Evolutionary conservation across 306 rosid species (phyloP).

Genomic region (Astragalus glycyphyllos): DNA sequence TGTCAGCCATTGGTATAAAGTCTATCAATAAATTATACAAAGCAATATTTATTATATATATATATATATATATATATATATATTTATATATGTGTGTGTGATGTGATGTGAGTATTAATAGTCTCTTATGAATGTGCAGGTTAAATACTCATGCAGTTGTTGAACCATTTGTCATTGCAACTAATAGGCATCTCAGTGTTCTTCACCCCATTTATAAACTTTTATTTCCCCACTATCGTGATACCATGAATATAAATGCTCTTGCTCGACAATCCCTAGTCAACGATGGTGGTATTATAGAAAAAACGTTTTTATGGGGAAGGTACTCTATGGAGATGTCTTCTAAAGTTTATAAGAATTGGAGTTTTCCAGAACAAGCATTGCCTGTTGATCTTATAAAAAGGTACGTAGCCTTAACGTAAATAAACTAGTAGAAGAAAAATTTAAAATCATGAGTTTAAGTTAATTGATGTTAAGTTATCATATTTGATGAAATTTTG

Average conservation of each 20-base stretch:
- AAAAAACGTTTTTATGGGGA: slow-evolving; percentile 43
- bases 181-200: slow-evolving; percentile 44
- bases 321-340: slow-evolving; percentile 50
- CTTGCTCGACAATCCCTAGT: slow-evolving; percentile 39
- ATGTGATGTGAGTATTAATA: neutral
- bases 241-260: slow-evolving; percentile 50
- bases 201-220: slow-evolving; percentile 48
- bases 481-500: neutral
- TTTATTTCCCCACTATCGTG: slow-evolving; percentile 49
- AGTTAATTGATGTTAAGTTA: neutral
- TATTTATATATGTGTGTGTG: no score
- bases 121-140: slow-evolving; percentile 46
- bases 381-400: slow-evolving; percentile 48
- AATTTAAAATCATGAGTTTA: no score
- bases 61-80: no score
- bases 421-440: neutral
- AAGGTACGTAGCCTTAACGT: slow-evolving; percentile 36
- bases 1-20: slow-evolving; percentile 62
- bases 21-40: neutral
- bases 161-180: slow-evolving; percentile 59
- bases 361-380: slow-evolving; percentile 45
- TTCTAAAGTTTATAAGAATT: slow-evolving; percentile 39
- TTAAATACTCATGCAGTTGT: slow-evolving; percentile 73
- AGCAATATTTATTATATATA: no score
- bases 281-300: slow-evolving; percentile 43